Evolutionary conservation across 2,329 filamentous ascomycete genomes (phyloP).

Genomic region (Canariomyces notabilis): DNA sequence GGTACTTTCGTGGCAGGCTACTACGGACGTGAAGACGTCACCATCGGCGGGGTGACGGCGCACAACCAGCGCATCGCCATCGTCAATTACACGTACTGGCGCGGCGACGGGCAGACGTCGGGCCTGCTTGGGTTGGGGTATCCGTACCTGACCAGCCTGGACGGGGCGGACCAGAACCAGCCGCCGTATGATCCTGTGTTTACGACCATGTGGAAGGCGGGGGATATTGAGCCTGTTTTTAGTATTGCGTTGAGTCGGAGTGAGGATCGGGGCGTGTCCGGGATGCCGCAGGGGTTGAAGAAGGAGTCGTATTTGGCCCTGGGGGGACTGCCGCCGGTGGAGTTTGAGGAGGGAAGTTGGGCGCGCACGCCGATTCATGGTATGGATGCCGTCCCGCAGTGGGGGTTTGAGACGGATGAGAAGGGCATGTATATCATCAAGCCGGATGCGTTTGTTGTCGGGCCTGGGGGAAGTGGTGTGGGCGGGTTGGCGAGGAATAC

Average conservation of each 20-base stretch:
- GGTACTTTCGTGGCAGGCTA: constrained; percentile 37
- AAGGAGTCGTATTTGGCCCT: constrained; percentile 43
- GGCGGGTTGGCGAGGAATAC: constrained; percentile 20
- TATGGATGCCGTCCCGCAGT: constrained; percentile 19
- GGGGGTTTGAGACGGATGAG: constrained; percentile 19
- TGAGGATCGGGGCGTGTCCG: constrained; percentile 15
- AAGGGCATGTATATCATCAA: constrained; percentile 28
- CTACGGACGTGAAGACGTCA: constrained; percentile 37
- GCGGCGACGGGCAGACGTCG: constrained; percentile 40
- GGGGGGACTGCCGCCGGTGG: constrained; percentile 44
- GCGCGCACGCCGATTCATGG: constrained; percentile 24
- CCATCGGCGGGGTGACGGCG: constrained; percentile 42
- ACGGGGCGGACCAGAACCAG: constrained; percentile 23
- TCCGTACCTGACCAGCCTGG: constrained; percentile 40
- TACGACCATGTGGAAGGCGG: constrained; percentile 42
- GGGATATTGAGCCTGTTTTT: constrained; percentile 41
- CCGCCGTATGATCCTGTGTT: constrained; percentile 45
- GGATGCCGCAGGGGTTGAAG: not conserved
- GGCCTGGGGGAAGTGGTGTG: not conserved
- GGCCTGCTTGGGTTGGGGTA: constrained; percentile 50
- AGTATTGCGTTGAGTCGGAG: constrained; percentile 41
- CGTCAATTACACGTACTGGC: constrained; percentile 38
- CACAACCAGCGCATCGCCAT: constrained; percentile 42
- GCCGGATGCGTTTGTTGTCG: constrained; percentile 24
- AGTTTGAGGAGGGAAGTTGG: constrained; percentile 25